A percentile compares a stretch with the other conserved stretches of the same genome.
Conservation (phyloP, 208 protist species). For the Leishmania arabica region DNA sequence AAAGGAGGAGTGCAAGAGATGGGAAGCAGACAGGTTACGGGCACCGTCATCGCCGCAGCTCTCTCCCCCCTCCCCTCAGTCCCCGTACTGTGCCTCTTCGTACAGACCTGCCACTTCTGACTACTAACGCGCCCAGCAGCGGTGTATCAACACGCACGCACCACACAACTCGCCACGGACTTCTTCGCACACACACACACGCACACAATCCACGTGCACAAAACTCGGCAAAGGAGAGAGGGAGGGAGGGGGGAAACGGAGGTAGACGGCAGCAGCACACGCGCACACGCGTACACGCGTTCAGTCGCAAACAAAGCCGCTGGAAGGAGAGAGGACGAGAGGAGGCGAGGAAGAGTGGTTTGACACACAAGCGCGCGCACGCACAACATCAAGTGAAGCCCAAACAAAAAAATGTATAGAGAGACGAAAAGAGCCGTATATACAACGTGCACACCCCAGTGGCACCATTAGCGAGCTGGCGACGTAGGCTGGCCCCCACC, state of each 20-base stretch:
- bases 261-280: no score
- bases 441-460: background rate
- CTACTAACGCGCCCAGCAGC: background rate
- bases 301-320: background rate
- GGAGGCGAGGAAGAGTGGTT: conserved; percentile 2
- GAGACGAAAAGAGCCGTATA: background rate
- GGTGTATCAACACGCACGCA: background rate
- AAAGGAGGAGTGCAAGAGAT: background rate
- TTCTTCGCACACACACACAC: background rate
- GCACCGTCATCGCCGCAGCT: background rate
- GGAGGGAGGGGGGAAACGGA: no score
- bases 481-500: background rate
- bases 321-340: conserved; percentile 9
- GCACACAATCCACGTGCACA: background rate
- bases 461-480: background rate
- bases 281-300: background rate
- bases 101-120: background rate
- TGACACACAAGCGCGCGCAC: background rate
- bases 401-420: background rate
- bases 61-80: background rate
- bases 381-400: background rate
- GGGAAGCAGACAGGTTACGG: background rate
- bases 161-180: background rate
- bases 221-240: no score
- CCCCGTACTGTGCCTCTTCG: background rate